Conservation (phyloP, 1,284 basidiomycete species). For the Puccinia sorghi region DNA sequence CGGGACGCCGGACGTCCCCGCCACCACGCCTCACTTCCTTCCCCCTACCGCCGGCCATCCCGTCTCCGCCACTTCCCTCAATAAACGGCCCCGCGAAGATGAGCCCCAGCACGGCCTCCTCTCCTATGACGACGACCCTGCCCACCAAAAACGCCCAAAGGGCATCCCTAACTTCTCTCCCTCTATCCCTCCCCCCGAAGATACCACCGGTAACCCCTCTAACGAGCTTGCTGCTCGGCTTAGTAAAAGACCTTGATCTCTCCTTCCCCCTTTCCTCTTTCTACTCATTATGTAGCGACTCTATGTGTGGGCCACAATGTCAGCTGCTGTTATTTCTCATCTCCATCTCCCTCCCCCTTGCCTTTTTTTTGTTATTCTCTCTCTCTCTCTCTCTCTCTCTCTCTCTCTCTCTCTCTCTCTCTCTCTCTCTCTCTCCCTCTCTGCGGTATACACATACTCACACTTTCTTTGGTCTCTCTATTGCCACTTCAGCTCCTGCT, state of each 20-base stretch:
- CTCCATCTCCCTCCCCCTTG: too few species aligned
- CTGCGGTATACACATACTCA: too few species aligned
- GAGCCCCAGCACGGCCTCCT: neutral
- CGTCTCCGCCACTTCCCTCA: neutral
- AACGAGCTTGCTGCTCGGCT: slow-evolving; percentile 29
- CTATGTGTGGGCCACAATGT: too few species aligned
- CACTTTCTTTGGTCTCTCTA: too few species aligned
- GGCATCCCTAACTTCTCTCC: neutral
- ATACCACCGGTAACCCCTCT: neutral
- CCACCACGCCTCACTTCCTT: neutral
- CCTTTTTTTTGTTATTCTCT: too few species aligned
- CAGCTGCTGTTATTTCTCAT: too few species aligned
- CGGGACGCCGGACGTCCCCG: neutral
- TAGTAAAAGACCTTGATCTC: slow-evolving; percentile 27
- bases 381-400: too few species aligned
- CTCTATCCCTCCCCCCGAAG: neutral
- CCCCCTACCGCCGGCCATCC: neutral
- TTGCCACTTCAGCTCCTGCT: too few species aligned
- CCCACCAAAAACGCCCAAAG: slow-evolving; percentile 3
- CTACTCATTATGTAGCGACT: neutral
- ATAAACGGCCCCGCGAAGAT: slow-evolving; percentile 19
- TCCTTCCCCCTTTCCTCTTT: neutral
- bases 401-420: too few species aligned
- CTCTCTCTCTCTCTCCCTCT: too few species aligned
- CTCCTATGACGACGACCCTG: neutral